Evolutionary conservation across 176 grass and related monocot species (phyloP), one percentile per base, ranked within the genome.

Genomic region (Oryza australiensis): DNA sequence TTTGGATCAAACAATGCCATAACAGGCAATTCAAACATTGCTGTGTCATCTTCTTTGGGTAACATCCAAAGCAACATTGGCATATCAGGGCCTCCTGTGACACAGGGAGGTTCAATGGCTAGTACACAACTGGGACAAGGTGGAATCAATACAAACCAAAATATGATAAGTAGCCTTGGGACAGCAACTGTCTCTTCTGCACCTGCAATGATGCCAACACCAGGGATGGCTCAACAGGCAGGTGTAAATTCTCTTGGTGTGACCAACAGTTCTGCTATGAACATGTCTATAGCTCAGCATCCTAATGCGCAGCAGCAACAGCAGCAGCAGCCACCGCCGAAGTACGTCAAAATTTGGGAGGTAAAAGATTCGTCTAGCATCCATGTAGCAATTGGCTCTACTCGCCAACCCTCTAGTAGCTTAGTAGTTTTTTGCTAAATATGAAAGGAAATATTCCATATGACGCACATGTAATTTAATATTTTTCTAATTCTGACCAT

Each of bases 301-400:
- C 68, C 88, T 41, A 92, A 90, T 92, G 79, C 77, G 45, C 96
- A 95, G 81, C 96, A 95, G 59, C 71, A 75, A 12, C 66, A 84
- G 20, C 91, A 81, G 20, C 55, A 60, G 51, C 51, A 55, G 51
- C 55, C 55, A 60, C 55, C 55, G 15, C 62, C 92, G 72, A 99
- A 99, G 71, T 99, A 99, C 87, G 80, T 95, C 74, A 95, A 85
- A 91, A 99, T 99, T 83, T 99, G 96, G 96, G 96, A 99, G 96
- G 96, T 99, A 91, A 70, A 57, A 1, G 30, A 71, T 89, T 84
- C 35, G n/a, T 77, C 81, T 62, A 43, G 5, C 64, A 18, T 79
- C 48, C 57, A 57, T 10, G 28, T 74, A 62, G 26, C 20, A 35
- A 71, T 9, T 33, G 16, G 28, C 42, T 45, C 46, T 59, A 53